Evolutionary conservation across 2,329 filamentous ascomycete genomes (phyloP).

Genomic region (Neophaeococcomyces aloes): DNA sequence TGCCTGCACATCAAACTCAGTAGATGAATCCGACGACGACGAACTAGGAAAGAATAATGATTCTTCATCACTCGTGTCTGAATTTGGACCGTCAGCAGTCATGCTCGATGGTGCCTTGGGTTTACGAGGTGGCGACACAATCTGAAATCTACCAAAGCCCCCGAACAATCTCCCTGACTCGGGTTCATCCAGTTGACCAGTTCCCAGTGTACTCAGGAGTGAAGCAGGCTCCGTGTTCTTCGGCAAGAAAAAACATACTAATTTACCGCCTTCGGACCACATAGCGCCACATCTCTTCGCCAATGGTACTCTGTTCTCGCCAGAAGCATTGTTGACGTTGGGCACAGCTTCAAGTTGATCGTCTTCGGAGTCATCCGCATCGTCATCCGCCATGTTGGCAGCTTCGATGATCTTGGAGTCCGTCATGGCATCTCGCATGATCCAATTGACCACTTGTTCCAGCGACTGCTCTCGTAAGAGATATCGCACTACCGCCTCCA

Average conservation of each 20-base stretch:
- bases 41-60: constrained; percentile 53
- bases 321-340: constrained; percentile 34
- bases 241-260: constrained; percentile 48
- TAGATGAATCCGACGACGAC: constrained; percentile 35
- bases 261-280: constrained; percentile 47
- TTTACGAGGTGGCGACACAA: constrained; percentile 39
- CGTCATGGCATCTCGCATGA: constrained; percentile 50
- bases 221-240: constrained; percentile 42
- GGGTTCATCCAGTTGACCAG: constrained; percentile 39
- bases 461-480: constrained; percentile 49
- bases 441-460: constrained; percentile 45
- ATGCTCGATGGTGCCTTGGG: constrained; percentile 35
- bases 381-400: constrained; percentile 51
- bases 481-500: constrained; percentile 53
- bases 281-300: constrained; percentile 49
- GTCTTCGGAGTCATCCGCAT: constrained; percentile 75
- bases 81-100: constrained; percentile 33
- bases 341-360: constrained; percentile 24
- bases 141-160: constrained; percentile 51
- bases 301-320: constrained; percentile 54
- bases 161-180: constrained; percentile 49
- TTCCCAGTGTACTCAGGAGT: constrained; percentile 38
- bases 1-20: constrained; percentile 9
- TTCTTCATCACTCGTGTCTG: constrained; percentile 38
- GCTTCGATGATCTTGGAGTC: constrained; percentile 35